These are phyloP conservation scores for Myochromella boudieri DNA, from an alignment of 768 basidiomycete species.

Conservation along the genomic window DNA sequence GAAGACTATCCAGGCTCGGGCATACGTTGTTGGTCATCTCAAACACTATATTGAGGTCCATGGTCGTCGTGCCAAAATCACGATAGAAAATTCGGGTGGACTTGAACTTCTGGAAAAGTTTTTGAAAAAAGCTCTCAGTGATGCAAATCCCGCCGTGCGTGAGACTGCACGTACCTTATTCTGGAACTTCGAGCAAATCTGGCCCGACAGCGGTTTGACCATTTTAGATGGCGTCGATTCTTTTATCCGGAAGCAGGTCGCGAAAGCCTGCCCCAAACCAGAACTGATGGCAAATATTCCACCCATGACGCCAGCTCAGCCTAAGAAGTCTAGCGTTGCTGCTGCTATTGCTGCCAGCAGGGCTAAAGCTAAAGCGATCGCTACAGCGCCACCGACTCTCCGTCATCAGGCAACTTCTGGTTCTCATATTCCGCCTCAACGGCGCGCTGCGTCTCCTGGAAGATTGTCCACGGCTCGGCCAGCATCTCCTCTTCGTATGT, in stretches of 20 bases:
- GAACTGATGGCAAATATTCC: conserved; percentile 38
- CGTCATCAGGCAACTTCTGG: conserved; percentile 82
- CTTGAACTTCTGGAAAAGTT: conserved; percentile 73
- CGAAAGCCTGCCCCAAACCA: conserved; percentile 77
- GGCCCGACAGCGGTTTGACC: conserved; percentile 65
- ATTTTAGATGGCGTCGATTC: conserved; percentile 71
- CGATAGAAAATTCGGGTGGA: conserved; percentile 69
- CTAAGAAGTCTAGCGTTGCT: conserved; percentile 80
- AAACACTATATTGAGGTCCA: conserved; percentile 76
- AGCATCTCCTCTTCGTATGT: conserved; percentile 45
- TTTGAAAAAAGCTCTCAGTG: conserved; percentile 70
- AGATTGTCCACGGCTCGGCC: conserved; percentile 42
- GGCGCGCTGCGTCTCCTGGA: conserved; percentile 43
- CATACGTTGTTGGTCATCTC: conserved; percentile 66
- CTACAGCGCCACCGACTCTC: conserved; percentile 75
- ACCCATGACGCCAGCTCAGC: conserved; percentile 51
- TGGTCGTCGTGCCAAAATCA: conserved; percentile 55
- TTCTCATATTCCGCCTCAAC: conserved; percentile 52
- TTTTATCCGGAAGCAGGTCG: conserved; percentile 74
- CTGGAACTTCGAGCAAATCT: conserved; percentile 79
- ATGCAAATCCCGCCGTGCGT: conserved; percentile 78
- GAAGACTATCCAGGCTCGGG: conserved; percentile 76
- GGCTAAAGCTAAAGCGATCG: conserved; percentile 83
- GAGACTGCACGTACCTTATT: conserved; percentile 72
- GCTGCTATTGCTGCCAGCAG: conserved; percentile 90